These are phyloP conservation scores for Myriangium duriaei DNA, from an alignment of 2,329 filamentous ascomycete genomes.

Conservation along the genomic window DNA sequence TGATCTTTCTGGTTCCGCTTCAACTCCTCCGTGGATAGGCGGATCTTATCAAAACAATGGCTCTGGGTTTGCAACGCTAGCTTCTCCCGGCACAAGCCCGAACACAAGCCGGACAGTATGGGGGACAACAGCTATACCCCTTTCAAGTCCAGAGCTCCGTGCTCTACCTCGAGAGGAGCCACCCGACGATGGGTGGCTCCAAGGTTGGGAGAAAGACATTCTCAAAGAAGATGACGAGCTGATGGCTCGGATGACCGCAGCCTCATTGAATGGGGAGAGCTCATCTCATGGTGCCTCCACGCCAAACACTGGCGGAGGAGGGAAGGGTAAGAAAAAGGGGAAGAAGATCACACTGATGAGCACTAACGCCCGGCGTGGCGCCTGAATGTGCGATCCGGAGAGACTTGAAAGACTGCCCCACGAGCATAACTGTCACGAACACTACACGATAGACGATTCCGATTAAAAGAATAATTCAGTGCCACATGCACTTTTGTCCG, in stretches of 20 bases:
- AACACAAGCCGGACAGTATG: slow-evolving; percentile 70
- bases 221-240: slow-evolving; percentile 50
- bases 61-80: slow-evolving; percentile 54
- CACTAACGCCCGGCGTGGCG: slow-evolving; percentile 47
- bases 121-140: slow-evolving; percentile 63
- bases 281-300: slow-evolving; percentile 20
- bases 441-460: too few relatives aligned
- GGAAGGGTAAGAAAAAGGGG: slow-evolving; percentile 49
- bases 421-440: too few relatives aligned
- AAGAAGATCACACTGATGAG: slow-evolving; percentile 60
- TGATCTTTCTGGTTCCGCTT: slow-evolving; percentile 21
- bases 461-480: too few relatives aligned
- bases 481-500: too few relatives aligned
- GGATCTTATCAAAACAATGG: slow-evolving; percentile 36
- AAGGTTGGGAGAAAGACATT: slow-evolving; percentile 69
- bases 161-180: slow-evolving; percentile 28
- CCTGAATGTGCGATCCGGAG: too few relatives aligned
- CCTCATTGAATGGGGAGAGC: slow-evolving; percentile 14
- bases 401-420: too few relatives aligned
- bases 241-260: slow-evolving; percentile 36
- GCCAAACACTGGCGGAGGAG: slow-evolving; percentile 18
- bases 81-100: slow-evolving; percentile 71
- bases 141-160: slow-evolving; percentile 44
- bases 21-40: slow-evolving; percentile 40
- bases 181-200: slow-evolving; percentile 74